Evolutionary conservation across 768 basidiomycete genomes (phyloP).

Genomic region (Podaxis rugospora): DNA sequence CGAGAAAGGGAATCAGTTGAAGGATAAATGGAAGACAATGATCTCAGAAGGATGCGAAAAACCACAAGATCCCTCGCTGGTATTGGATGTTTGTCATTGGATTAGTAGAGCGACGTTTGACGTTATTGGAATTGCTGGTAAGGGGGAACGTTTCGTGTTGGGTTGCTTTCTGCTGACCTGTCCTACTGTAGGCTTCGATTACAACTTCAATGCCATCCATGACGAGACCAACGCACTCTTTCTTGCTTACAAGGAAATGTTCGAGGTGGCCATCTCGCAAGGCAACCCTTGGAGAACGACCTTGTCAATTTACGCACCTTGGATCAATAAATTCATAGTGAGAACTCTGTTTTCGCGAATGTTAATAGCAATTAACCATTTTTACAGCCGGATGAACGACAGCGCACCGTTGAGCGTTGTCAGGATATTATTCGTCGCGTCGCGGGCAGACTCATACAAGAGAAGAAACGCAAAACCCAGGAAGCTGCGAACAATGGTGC

Average conservation of each 20-base stretch:
- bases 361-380: neutral
- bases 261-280: constrained; percentile 66
- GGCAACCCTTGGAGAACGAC: constrained; percentile 39
- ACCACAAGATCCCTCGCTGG: constrained; percentile 12
- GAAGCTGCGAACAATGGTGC: constrained; percentile 51
- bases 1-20: constrained; percentile 58
- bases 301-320: constrained; percentile 56
- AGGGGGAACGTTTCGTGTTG: constrained; percentile 10
- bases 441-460: constrained; percentile 71
- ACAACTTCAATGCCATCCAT: constrained; percentile 80
- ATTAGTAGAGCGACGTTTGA: constrained; percentile 84
- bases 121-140: constrained; percentile 86
- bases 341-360: constrained; percentile 22
- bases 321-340: constrained; percentile 51
- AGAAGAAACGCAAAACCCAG: constrained; percentile 72
- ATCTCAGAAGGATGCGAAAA: constrained; percentile 18
- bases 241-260: constrained; percentile 81
- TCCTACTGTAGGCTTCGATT: constrained; percentile 66
- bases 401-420: constrained; percentile 48
- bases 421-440: constrained; percentile 61
- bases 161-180: neutral
- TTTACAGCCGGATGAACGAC: constrained; percentile 49
- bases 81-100: constrained; percentile 77
- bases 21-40: constrained; percentile 55
- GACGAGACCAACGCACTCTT: constrained; percentile 78